Conservation (phyloP, 148 eudicot genomes). For the Tetragonia tetragonoides region DNA sequence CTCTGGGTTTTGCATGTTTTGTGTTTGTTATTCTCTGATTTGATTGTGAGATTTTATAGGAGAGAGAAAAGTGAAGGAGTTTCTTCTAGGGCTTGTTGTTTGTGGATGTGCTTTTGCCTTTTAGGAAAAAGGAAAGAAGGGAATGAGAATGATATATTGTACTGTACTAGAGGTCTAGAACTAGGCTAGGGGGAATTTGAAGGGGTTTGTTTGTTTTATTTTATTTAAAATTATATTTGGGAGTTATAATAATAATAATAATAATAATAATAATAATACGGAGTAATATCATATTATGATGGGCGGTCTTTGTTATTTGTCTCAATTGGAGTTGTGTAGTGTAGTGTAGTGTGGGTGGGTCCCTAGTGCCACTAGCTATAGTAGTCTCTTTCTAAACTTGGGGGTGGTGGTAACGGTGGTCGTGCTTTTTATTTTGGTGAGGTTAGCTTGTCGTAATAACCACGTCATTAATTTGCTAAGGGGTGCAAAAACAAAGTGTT, state of each 20-base stretch:
- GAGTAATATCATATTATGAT: not conserved
- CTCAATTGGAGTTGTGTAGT: too few species aligned
- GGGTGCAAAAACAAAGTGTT: too few species aligned
- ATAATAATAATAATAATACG: too few species aligned
- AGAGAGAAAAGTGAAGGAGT: not conserved
- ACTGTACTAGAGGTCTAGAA: too few species aligned
- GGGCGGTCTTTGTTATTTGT: not conserved
- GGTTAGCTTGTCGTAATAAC: slow-evolving; percentile 19
- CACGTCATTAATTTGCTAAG: slow-evolving; percentile 16
- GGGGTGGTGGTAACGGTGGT: not conserved
- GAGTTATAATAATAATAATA: too few species aligned
- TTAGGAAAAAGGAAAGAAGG: not conserved
- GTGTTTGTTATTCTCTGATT: not conserved
- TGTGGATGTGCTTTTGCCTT: not conserved
- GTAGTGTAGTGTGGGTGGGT: slow-evolving; percentile 8
- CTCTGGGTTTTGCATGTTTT: slow-evolving; percentile 24
- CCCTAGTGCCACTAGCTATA: slow-evolving; percentile 16
- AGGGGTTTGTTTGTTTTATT: not conserved
- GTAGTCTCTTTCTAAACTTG: not conserved
- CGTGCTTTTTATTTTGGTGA: not conserved
- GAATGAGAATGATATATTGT: not conserved
- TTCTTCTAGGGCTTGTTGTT: not conserved
- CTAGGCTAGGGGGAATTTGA: too few species aligned
- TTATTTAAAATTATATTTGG: too few species aligned
- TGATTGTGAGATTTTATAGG: too few species aligned